Evolutionary conservation across 257 asterid genomes (phyloP).

Genomic region (Striga asiatica): DNA sequence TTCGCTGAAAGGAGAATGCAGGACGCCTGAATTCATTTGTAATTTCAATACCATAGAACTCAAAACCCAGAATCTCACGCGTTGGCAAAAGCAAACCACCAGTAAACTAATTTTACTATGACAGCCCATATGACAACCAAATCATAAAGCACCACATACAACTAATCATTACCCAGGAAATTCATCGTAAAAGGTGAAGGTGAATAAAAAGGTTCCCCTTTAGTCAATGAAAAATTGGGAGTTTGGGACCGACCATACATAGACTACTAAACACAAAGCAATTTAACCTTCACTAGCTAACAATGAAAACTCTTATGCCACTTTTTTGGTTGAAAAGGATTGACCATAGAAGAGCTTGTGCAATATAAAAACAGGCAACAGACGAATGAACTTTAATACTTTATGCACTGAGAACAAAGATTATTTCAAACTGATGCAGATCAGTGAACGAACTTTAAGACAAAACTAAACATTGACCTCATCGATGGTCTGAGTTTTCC

Average conservation of each 20-base stretch:
- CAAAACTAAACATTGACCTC: slow-evolving; percentile 41
- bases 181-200: neutral
- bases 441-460: no score
- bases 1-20: neutral
- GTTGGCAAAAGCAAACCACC: no score
- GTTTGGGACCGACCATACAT: no score
- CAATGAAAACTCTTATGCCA: no score
- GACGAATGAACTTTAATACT: slow-evolving; percentile 3
- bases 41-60: neutral
- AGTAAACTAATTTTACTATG: no score
- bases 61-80: slow-evolving; percentile 1
- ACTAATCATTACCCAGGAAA: neutral
- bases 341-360: no score
- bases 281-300: no score
- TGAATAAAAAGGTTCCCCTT: neutral
- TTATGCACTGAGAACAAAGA: neutral
- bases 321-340: no score
- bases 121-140: neutral
- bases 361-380: no score
- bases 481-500: slow-evolving; percentile 72
- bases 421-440: neutral
- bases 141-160: neutral
- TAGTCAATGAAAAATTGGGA: no score
- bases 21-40: slow-evolving; percentile 1
- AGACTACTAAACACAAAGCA: no score